Evolutionary conservation across 805 yeast genomes (phyloP).

Genomic region (Metschnikowia henanensis): DNA sequence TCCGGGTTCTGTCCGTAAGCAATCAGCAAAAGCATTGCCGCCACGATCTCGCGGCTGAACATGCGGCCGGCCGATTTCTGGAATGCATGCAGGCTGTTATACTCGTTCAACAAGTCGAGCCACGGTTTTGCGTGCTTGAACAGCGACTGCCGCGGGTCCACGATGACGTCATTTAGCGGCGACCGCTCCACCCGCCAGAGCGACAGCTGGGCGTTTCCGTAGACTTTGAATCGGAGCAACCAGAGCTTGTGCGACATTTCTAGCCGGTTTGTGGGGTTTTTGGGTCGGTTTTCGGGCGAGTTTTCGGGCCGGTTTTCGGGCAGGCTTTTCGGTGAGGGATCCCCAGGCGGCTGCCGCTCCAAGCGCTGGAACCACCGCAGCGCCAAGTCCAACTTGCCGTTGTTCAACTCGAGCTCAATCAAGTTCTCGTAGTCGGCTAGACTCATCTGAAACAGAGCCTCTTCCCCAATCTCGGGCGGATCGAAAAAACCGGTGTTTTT

Average conservation of each 20-base stretch:
- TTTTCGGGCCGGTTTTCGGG: constrained; percentile 20
- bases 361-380: constrained; percentile 38
- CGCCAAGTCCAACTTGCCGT: constrained; percentile 40
- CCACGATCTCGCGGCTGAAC: constrained; percentile 24
- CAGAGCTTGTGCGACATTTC: constrained; percentile 35
- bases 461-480: neutral
- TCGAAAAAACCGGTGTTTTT: neutral
- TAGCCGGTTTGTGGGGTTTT: constrained; percentile 2
- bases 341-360: constrained; percentile 21
- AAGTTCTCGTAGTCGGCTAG: constrained; percentile 39
- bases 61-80: constrained; percentile 7
- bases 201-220: constrained; percentile 32
- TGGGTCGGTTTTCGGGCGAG: constrained; percentile 20
- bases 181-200: constrained; percentile 30
- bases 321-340: too few relatives aligned
- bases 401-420: constrained; percentile 33
- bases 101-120: constrained; percentile 26
- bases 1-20: constrained; percentile 27
- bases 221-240: constrained; percentile 33
- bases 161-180: constrained; percentile 18
- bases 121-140: constrained; percentile 22
- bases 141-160: constrained; percentile 22
- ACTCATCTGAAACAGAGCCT: neutral
- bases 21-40: constrained; percentile 33
- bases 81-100: constrained; percentile 7